Evolutionary conservation across 106 monocot species (phyloP).

Genomic region (Chionographis japonica): DNA sequence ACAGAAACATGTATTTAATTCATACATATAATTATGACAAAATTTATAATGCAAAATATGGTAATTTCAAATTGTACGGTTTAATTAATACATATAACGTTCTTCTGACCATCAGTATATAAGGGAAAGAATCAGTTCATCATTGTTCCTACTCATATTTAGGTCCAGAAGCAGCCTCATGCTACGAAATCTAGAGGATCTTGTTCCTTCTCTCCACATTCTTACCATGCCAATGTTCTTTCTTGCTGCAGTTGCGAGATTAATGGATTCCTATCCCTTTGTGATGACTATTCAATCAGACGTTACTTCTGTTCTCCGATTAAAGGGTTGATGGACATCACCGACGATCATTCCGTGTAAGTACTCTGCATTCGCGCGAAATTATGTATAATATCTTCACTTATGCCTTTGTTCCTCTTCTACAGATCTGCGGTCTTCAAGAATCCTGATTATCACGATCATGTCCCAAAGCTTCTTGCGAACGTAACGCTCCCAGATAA

Average conservation of each 20-base stretch:
- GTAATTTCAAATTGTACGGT: too few relatives aligned
- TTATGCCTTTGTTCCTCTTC: background rate
- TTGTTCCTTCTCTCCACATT: background rate
- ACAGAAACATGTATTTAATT: too few relatives aligned
- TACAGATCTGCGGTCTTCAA: conserved; percentile 20
- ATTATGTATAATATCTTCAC: background rate
- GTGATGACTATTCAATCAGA: background rate
- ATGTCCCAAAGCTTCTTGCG: conserved; percentile 12
- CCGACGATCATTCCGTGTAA: conserved; percentile 24
- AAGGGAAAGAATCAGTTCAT: too few relatives aligned
- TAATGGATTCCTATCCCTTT: conserved; percentile 4
- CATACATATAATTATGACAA: too few relatives aligned
- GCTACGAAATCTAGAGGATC: too few relatives aligned
- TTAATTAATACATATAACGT: too few relatives aligned
- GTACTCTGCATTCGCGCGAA: background rate
- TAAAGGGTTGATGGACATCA: conserved; percentile 16
- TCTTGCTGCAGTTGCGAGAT: conserved; percentile 9
- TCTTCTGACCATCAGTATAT: too few relatives aligned
- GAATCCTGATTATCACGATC: conserved; percentile 8
- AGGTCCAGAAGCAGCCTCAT: too few relatives aligned
- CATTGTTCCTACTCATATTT: too few relatives aligned
- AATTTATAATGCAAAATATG: too few relatives aligned
- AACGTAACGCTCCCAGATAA: conserved; percentile 4
- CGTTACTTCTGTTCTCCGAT: conserved; percentile 7
- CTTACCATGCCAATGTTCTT: background rate